Percentiles rank a stretch among this genome's conserved stretches.
These are phyloP conservation scores for Nothophaeocryptopus gaeumannii DNA, from an alignment of 2,329 filamentous ascomycete species.

Conservation along the genomic window DNA sequence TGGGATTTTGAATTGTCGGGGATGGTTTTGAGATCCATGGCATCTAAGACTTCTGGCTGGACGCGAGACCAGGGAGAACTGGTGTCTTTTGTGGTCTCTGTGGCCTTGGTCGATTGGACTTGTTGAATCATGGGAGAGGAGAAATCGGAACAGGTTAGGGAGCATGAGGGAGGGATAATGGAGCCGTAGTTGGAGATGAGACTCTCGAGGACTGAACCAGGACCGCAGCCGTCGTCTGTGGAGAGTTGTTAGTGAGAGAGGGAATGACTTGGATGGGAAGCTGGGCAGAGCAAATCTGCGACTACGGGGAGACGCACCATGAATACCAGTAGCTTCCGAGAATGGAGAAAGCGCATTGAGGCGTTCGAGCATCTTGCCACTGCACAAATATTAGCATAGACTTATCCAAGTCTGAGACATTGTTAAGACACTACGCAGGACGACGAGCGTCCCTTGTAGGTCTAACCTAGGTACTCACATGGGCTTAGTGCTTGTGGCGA, in stretches of 20 bases:
- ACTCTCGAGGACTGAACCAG: slow-evolving; percentile 28
- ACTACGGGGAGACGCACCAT: neutral
- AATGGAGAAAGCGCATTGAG: slow-evolving; percentile 28
- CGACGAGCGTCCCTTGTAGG: no score
- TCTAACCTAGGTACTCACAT: no score
- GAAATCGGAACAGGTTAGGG: slow-evolving; percentile 31
- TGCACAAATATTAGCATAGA: no score
- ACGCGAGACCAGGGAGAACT: slow-evolving; percentile 28
- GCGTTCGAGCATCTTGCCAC: slow-evolving; percentile 24
- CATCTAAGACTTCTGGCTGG: slow-evolving; percentile 25
- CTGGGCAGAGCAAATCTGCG: no score
- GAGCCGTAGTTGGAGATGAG: slow-evolving; percentile 27
- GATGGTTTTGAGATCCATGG: slow-evolving; percentile 28
- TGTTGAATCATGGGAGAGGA: slow-evolving; percentile 32
- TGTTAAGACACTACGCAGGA: no score
- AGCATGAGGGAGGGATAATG: slow-evolving; percentile 18
- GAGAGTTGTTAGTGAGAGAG: slow-evolving; percentile 2
- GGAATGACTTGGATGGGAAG: no score
- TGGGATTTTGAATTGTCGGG: slow-evolving; percentile 26
- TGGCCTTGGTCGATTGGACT: slow-evolving; percentile 16
- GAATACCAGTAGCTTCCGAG: slow-evolving; percentile 29
- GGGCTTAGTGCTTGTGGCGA: slow-evolving; percentile 16
- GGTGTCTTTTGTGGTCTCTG: slow-evolving; percentile 14
- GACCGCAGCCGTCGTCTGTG: slow-evolving; percentile 33
- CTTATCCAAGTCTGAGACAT: no score